Base-by-base conservation (phyloP, 2,329 filamentous ascomycete species). In the Sclerotinia glacialis region DNA sequence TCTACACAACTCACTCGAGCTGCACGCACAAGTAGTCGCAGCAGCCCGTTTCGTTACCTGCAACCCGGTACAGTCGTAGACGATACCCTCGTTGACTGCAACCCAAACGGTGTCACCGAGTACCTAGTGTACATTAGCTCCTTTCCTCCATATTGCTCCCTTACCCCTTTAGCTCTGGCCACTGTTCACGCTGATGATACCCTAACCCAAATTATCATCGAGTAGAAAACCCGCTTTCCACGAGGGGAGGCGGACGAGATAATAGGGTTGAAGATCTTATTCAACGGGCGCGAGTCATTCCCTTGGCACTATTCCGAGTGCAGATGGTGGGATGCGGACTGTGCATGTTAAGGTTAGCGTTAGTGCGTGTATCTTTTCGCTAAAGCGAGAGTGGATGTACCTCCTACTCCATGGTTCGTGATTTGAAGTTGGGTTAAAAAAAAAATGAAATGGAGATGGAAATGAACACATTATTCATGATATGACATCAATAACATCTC, bases 201-300 rank as follows among this genome's bases (percentile, higher is more conserved):
- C 16, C 16, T 56, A 42, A 53, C 18, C 28, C 28, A 0, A 34
- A 53, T 21, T 21, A 53, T n/a, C 54, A 42, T 12, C 37, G 9
- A 21, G 11, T 50, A 11, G 47, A 50, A 50, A 14, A n/a, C 18
- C 56, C 26, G 47, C 56, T 23, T 18, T 47, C 42, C 42, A 60
- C 55, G 42, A 46, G 40, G 55, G 16, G 11, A 34, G 42, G 8
- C 28, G 26, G 28, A 31, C 37, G 31, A 47, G 28, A 16, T 9
- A 58, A 23, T 44, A 47, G 34, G 34, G 18, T 47, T 34, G 26
- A 8, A 47, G 56, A 60, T 60, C 56, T 60, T 23, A 4, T 31
- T 59, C 28, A 60, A 60, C 56, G 56, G 56, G 56, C 42, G 28
- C 56, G 56, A 47, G 56, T 60, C 56, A 60, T 47, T 46, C 21